phyloP scores from a whole-genome alignment of 352 stramenopile species.

The Globisporangium nunn region DNA sequence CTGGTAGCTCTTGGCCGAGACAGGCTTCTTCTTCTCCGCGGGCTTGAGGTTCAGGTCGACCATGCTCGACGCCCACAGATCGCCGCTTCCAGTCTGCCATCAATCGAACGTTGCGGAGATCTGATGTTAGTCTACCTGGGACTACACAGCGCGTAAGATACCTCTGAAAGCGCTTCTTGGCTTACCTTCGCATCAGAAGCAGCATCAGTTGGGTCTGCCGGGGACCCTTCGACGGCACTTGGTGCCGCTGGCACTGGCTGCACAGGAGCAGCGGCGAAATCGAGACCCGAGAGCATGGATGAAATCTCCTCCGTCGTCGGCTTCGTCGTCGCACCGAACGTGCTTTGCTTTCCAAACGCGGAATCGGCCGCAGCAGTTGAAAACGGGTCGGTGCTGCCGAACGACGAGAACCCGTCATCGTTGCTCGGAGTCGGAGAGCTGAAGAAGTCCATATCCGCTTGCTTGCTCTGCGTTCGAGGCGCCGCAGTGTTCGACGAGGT shows the following conservation, averaged over 20 bases:
- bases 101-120: not conserved
- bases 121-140: not conserved
- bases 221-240: conserved; percentile 11
- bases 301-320: conserved; percentile 44
- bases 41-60: conserved; percentile 71
- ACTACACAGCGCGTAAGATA: too few relatives aligned
- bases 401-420: conserved; percentile 11
- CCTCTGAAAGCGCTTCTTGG: not conserved
- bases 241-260: conserved; percentile 18
- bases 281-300: conserved; percentile 68
- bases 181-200: conserved; percentile 19
- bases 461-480: conserved; percentile 2
- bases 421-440: not conserved
- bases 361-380: conserved; percentile 4
- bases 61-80: conserved; percentile 70
- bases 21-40: conserved; percentile 30
- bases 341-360: not conserved
- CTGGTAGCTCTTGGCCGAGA: conserved; percentile 46
- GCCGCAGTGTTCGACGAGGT: conserved; percentile 2
- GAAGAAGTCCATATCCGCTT: conserved; percentile 4
- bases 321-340: conserved; percentile 6
- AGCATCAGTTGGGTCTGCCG: conserved; percentile 23
- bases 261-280: conserved; percentile 50
- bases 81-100: conserved; percentile 30
- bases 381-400: conserved; percentile 9